phyloP scores from a whole-genome alignment of 345 rosid species.

The Melastoma malabathricum region DNA sequence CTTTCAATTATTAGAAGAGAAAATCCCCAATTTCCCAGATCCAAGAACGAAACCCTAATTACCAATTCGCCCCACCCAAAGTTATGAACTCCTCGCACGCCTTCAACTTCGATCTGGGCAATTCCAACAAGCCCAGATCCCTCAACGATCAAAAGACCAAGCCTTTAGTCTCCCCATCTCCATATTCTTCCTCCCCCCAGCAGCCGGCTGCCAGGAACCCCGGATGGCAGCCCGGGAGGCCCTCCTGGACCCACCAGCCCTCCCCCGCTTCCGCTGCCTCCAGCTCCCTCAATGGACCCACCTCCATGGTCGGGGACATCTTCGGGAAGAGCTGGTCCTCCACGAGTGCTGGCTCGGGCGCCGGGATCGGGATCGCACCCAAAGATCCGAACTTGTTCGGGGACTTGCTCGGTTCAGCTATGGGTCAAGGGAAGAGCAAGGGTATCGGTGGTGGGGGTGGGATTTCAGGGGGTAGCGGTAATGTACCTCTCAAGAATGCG shows the following conservation, averaged over 20 bases:
- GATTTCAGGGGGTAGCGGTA: constrained; percentile 6
- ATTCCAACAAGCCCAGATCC: constrained; percentile 49
- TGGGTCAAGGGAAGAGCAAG: constrained; percentile 49
- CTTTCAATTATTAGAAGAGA: too few species aligned
- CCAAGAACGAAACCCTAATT: too few species aligned
- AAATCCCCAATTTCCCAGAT: too few species aligned
- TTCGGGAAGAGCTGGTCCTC: constrained; percentile 79
- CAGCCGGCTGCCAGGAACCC: constrained; percentile 35
- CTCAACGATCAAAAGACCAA: constrained; percentile 64
- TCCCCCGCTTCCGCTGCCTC: constrained; percentile 14
- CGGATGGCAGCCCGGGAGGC: constrained; percentile 61
- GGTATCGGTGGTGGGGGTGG: too few species aligned
- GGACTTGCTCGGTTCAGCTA: constrained; percentile 74
- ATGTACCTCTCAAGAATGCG: constrained; percentile 63
- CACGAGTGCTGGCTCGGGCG: constrained; percentile 18
- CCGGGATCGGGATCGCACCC: constrained; percentile 40
- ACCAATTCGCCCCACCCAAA: too few species aligned
- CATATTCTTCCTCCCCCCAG: constrained; percentile 32
- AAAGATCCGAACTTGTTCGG: constrained; percentile 72
- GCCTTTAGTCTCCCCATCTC: constrained; percentile 15
- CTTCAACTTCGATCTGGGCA: constrained; percentile 70
- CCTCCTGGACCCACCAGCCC: constrained; percentile 86
- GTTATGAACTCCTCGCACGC: too few species aligned
- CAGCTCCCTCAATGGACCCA: constrained; percentile 39
- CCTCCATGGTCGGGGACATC: constrained; percentile 86